Evolutionary conservation across 2,329 filamentous ascomycete species (phyloP).

Genomic region (Xylariaceae sp.): DNA sequence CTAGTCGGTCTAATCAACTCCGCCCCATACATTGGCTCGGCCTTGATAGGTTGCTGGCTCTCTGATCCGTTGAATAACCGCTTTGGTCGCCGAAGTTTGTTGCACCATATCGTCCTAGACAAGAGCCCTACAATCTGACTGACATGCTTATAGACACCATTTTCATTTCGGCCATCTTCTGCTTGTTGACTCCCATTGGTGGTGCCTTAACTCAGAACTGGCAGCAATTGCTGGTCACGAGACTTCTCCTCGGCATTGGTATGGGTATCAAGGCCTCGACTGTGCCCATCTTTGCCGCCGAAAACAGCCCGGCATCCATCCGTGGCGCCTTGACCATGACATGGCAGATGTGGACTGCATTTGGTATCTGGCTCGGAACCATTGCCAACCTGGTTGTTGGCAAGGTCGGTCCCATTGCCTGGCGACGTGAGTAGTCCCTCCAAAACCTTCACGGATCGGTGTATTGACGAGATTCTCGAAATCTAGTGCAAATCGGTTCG

Average conservation of each 20-base stretch:
- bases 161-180: conserved; percentile 69
- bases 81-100: conserved; percentile 50
- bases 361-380: conserved; percentile 57
- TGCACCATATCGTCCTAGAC: not conserved
- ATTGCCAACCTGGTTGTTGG: conserved; percentile 52
- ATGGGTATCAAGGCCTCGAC: conserved; percentile 69
- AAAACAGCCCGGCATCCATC: conserved; percentile 63
- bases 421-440: conserved; percentile 16
- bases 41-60: conserved; percentile 50
- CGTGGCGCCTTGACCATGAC: conserved; percentile 76
- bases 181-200: conserved; percentile 47
- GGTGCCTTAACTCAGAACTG: conserved; percentile 28
- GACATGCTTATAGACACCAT: conserved; percentile 55
- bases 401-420: conserved; percentile 35
- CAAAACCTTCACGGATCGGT: not conserved
- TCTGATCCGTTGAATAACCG: conserved; percentile 55
- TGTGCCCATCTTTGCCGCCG: conserved; percentile 69
- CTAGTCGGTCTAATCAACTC: conserved; percentile 55
- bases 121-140: conserved; percentile 1
- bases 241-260: conserved; percentile 68
- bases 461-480: not conserved
- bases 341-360: conserved; percentile 65
- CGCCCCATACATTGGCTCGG: conserved; percentile 39
- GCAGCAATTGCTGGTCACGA: conserved; percentile 57
- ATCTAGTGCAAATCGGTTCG: conserved; percentile 33